Evolutionary conservation across 768 basidiomycete genomes (phyloP).

Genomic region (Russula sp.): DNA sequence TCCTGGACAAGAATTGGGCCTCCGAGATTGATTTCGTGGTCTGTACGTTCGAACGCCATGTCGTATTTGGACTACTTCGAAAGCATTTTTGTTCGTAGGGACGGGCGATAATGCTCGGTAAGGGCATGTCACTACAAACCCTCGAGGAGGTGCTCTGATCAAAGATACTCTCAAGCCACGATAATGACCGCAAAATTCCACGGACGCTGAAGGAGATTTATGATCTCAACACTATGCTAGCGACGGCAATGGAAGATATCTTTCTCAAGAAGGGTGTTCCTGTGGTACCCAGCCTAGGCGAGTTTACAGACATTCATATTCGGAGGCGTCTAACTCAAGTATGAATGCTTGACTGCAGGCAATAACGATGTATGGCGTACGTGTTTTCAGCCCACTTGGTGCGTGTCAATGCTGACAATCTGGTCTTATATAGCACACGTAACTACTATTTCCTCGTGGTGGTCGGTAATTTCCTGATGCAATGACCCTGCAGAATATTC

Average conservation of each 20-base stretch:
- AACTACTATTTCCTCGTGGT: constrained; percentile 26
- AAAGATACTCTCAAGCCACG: constrained; percentile 49
- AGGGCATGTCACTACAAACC: constrained; percentile 4
- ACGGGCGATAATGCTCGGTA: constrained; percentile 74
- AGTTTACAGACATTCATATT: constrained; percentile 24
- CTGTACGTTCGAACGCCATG: constrained; percentile 41
- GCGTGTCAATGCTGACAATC: constrained; percentile 11
- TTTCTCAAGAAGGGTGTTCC: constrained; percentile 68
- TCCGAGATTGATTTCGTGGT: constrained; percentile 87
- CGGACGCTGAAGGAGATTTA: constrained; percentile 79
- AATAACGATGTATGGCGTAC: constrained; percentile 92
- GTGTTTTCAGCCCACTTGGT: constrained; percentile 27
- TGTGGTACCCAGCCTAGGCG: constrained; percentile 76
- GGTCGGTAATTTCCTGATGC: background rate
- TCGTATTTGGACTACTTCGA: background rate
- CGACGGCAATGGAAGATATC: constrained; percentile 63
- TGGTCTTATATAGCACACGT: constrained; percentile 48
- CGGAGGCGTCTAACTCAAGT: background rate
- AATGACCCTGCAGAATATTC: constrained; percentile 46
- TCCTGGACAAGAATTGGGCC: constrained; percentile 72
- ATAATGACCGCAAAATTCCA: constrained; percentile 76
- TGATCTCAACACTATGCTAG: constrained; percentile 60
- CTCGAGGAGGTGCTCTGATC: background rate
- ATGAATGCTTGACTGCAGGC: constrained; percentile 38
- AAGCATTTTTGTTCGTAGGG: constrained; percentile 39